A percentile compares a stretch with the other conserved stretches of the same genome.
These are phyloP conservation scores for Oryza longistaminata DNA, from an alignment of 176 grass and related monocot genomes.

Conservation along the genomic window DNA sequence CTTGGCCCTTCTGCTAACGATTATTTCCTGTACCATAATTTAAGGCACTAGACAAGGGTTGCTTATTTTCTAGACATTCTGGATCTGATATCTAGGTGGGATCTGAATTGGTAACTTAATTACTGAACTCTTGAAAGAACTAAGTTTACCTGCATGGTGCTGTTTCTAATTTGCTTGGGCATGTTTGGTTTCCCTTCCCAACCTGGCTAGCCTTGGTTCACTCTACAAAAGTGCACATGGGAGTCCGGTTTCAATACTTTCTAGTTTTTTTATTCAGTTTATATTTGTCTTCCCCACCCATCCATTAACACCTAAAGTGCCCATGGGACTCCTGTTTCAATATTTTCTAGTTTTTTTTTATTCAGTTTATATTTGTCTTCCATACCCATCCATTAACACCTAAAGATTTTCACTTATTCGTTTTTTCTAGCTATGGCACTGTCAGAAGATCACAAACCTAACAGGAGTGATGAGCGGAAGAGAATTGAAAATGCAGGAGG, in stretches of 20 bases:
- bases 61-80: not conserved
- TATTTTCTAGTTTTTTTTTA: not conserved
- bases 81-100: not conserved
- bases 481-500: conserved; percentile 92
- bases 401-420: not conserved
- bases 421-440: conserved; percentile 80
- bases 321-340: not conserved
- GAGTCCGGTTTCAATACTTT: conserved; percentile 20
- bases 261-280: not conserved
- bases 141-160: not conserved
- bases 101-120: not conserved
- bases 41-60: not conserved
- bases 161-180: conserved; percentile 22
- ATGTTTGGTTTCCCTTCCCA: not conserved
- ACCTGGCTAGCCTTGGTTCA: not conserved
- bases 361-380: conserved; percentile 15
- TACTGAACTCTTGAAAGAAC: not conserved
- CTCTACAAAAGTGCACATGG: not conserved
- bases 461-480: conserved; percentile 75
- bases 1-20: not conserved
- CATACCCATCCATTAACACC: not conserved
- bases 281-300: not conserved
- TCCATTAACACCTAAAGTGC: not conserved
- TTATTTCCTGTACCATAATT: not conserved
- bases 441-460: conserved; percentile 95